phyloP scores from a whole-genome alignment of 2,329 filamentous ascomycete genomes.

The Alternaria sp. region DNA sequence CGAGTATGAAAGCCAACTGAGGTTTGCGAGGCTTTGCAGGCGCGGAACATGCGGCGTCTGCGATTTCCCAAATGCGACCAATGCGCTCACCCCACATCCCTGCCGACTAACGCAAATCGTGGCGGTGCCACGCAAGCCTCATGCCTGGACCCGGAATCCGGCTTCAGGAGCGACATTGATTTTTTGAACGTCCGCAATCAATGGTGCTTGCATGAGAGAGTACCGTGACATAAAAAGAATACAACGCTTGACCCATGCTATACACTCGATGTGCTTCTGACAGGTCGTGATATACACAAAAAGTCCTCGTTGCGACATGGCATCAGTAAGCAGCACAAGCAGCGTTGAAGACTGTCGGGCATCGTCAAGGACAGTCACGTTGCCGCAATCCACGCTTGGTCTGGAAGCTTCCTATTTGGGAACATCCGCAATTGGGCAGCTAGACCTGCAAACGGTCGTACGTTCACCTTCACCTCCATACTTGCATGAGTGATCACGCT shows the following conservation, averaged over 20 bases:
- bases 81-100: slow-evolving; percentile 22
- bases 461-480: background rate
- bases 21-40: slow-evolving; percentile 15
- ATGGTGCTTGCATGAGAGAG: background rate
- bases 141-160: background rate
- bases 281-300: background rate
- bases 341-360: background rate
- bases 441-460: background rate
- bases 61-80: slow-evolving; percentile 23
- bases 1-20: background rate
- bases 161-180: background rate
- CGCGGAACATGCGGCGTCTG: slow-evolving; percentile 24
- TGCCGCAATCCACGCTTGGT: background rate
- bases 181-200: background rate
- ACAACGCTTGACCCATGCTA: background rate
- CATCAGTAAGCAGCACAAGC: background rate
- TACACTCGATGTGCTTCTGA: background rate
- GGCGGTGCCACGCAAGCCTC: slow-evolving; percentile 21
- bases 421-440: background rate
- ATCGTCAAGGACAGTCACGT: background rate
- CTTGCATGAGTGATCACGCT: background rate
- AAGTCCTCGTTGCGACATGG: background rate
- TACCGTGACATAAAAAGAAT: background rate
- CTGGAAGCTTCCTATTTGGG: background rate
- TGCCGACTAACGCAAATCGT: slow-evolving; percentile 23